Evolutionary conservation across 805 yeast species (phyloP).

Genomic region (Spathaspora gorwiae): DNA sequence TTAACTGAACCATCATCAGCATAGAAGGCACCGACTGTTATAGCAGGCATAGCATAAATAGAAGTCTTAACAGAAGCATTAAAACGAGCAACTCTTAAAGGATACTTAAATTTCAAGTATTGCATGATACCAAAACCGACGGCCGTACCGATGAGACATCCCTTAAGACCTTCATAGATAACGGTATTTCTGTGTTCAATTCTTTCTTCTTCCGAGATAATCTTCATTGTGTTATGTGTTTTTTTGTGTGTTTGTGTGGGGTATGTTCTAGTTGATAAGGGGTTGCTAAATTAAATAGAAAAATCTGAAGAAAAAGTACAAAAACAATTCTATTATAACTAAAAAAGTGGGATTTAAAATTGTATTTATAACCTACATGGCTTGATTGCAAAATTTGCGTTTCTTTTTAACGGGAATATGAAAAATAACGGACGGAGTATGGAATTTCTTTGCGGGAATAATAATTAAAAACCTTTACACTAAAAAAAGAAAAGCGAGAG

Average conservation of each 20-base stretch:
- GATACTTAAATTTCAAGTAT: constrained; percentile 27
- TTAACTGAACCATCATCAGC: constrained; percentile 69
- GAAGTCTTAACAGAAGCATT: constrained; percentile 50
- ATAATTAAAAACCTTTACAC: too few species aligned
- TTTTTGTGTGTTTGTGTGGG: too few species aligned
- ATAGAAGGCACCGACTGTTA: constrained; percentile 53
- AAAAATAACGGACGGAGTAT: too few species aligned
- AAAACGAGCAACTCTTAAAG: constrained; percentile 43
- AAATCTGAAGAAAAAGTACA: too few species aligned
- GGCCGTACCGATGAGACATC: constrained; percentile 51
- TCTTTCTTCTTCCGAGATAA: constrained; percentile 61
- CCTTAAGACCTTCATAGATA: constrained; percentile 57
- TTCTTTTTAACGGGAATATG: too few species aligned
- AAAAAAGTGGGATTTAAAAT: too few species aligned
- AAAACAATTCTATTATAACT: too few species aligned
- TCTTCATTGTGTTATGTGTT: constrained; percentile 48
- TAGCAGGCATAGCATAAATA: constrained; percentile 63
- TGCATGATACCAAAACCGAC: constrained; percentile 54
- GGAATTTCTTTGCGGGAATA: too few species aligned
- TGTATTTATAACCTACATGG: neutral
- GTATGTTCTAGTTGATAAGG: too few species aligned
- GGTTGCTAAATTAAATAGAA: too few species aligned
- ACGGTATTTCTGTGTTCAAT: constrained; percentile 60
- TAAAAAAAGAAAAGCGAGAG: too few species aligned
- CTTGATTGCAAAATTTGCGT: neutral